Evolutionary conservation across 805 yeast genomes (phyloP).

Genomic region (Schizosaccharomyces osmophilus): DNA sequence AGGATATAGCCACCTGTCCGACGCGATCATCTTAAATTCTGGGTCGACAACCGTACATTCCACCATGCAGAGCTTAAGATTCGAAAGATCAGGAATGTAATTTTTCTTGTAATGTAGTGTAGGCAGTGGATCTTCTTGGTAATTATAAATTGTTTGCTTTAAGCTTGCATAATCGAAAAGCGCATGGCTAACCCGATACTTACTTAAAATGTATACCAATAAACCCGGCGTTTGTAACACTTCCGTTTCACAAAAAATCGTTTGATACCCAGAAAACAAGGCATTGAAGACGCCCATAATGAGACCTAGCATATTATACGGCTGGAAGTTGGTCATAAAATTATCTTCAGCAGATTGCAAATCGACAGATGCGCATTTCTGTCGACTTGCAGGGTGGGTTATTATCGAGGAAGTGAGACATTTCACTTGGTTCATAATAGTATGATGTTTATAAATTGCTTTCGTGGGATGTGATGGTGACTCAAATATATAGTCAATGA

Average conservation of each 20-base stretch:
- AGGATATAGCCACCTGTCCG: slow-evolving; percentile 77
- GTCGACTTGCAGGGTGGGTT: slow-evolving; percentile 11
- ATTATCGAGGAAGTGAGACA: slow-evolving; percentile 42
- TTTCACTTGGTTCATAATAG: slow-evolving; percentile 70
- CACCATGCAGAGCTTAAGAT: slow-evolving; percentile 71
- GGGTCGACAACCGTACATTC: slow-evolving; percentile 77
- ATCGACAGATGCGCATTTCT: not conserved
- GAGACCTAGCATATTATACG: slow-evolving; percentile 61
- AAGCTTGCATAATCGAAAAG: slow-evolving; percentile 71
- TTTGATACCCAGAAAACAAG: slow-evolving; percentile 59
- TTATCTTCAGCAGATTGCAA: slow-evolving; percentile 11
- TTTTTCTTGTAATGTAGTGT: slow-evolving; percentile 60
- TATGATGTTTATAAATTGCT: slow-evolving; percentile 72
- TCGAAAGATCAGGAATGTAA: slow-evolving; percentile 48
- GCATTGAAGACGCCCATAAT: slow-evolving; percentile 60
- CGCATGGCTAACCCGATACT: slow-evolving; percentile 43
- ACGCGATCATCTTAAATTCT: slow-evolving; percentile 68
- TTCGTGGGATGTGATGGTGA: slow-evolving; percentile 19
- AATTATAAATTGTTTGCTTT: slow-evolving; percentile 76
- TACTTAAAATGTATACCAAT: slow-evolving; percentile 57
- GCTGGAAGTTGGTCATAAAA: slow-evolving; percentile 39
- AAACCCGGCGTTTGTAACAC: slow-evolving; percentile 62
- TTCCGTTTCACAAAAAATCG: slow-evolving; percentile 54
- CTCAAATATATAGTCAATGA: not conserved
- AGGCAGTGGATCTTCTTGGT: slow-evolving; percentile 66